phyloP scores from a whole-genome alignment of 768 basidiomycete species.

The Amanita phalloides region DNA sequence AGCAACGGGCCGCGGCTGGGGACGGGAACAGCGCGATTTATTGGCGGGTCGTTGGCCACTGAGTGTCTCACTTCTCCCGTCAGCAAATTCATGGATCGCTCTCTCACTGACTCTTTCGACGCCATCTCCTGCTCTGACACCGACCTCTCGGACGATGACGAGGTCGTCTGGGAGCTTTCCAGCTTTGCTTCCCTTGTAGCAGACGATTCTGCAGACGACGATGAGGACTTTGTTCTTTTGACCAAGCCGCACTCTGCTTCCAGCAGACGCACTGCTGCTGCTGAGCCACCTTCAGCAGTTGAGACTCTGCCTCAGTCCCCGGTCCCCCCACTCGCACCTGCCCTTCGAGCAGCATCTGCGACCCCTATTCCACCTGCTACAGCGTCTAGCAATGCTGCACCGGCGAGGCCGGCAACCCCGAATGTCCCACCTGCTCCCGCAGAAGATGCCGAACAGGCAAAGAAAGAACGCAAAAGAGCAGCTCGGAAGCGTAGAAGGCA shows the following conservation, averaged over 20 bases:
- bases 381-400: not conserved
- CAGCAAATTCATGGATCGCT: too few relatives aligned
- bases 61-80: slow-evolving; percentile 2
- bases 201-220: slow-evolving; percentile 17
- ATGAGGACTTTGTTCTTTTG: slow-evolving; percentile 43
- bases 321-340: not conserved
- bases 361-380: not conserved
- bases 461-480: not conserved
- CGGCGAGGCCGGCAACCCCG: too few relatives aligned
- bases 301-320: not conserved
- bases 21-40: slow-evolving; percentile 56
- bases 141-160: slow-evolving; percentile 40
- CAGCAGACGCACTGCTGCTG: not conserved
- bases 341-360: not conserved
- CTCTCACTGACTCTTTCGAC: not conserved
- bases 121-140: not conserved
- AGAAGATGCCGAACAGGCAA: not conserved
- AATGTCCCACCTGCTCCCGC: not conserved
- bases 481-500: not conserved
- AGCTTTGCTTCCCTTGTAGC: slow-evolving; percentile 17
- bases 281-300: not conserved
- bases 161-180: slow-evolving; percentile 42
- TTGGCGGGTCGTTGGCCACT: slow-evolving; percentile 40
- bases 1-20: slow-evolving; percentile 57
- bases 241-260: slow-evolving; percentile 14